phyloP scores from a whole-genome alignment of 2,329 filamentous ascomycete genomes.

The Trichoderma asperellum region DNA sequence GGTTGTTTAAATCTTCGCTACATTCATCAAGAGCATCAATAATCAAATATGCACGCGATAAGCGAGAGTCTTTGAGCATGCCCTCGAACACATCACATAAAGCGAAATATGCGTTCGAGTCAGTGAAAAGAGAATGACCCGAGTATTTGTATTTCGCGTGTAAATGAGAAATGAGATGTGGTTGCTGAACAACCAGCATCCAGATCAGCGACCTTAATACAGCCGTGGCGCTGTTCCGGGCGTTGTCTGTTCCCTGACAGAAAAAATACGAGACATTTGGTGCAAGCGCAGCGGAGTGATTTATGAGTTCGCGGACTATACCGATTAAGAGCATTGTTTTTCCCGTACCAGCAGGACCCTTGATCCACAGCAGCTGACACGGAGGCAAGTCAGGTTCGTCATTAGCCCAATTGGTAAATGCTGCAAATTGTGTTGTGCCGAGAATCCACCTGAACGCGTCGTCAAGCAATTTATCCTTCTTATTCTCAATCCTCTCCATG shows the following conservation, averaged over 20 bases:
- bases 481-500: constrained; percentile 29
- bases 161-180: constrained; percentile 43
- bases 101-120: too few relatives aligned
- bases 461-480: constrained; percentile 30
- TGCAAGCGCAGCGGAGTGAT: constrained; percentile 21
- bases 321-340: constrained; percentile 45
- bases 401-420: constrained; percentile 39
- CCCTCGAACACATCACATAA: too few relatives aligned
- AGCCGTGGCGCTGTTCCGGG: constrained; percentile 41
- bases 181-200: constrained; percentile 38
- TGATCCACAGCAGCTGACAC: constrained; percentile 41
- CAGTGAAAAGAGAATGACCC: too few relatives aligned
- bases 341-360: constrained; percentile 43
- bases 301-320: constrained; percentile 36
- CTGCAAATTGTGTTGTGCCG: not conserved
- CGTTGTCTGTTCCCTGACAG: constrained; percentile 45
- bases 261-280: constrained; percentile 43
- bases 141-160: too few relatives aligned
- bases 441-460: constrained; percentile 30
- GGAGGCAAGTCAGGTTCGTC: constrained; percentile 16
- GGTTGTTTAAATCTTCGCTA: too few relatives aligned
- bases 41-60: too few relatives aligned
- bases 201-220: constrained; percentile 48
- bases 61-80: too few relatives aligned
- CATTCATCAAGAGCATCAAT: too few relatives aligned